These are phyloP conservation scores for Pythium volutum DNA, from an alignment of 352 stramenopile genomes.

Conservation along the genomic window DNA sequence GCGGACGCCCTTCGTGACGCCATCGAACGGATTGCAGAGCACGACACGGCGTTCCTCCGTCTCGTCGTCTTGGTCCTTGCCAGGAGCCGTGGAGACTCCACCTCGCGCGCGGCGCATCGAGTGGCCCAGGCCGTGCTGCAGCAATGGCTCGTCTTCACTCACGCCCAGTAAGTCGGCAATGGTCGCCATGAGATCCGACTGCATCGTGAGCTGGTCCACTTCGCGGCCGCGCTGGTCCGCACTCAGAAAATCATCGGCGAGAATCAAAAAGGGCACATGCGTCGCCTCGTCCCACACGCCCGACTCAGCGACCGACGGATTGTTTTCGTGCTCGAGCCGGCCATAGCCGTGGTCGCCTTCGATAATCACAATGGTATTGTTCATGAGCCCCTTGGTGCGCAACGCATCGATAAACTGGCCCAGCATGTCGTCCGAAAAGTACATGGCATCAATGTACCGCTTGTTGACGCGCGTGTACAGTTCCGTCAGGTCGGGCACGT, in stretches of 20 bases:
- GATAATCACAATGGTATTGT: conserved; percentile 73
- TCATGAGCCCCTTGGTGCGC: conserved; percentile 55
- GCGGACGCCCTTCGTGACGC: conserved; percentile 58
- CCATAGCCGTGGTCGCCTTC: conserved; percentile 67
- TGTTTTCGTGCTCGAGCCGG: conserved; percentile 65
- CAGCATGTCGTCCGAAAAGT: conserved; percentile 67
- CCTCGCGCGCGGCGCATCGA: conserved; percentile 60
- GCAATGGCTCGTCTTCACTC: conserved; percentile 40
- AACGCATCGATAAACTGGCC: conserved; percentile 52
- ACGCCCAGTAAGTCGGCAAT: conserved; percentile 65
- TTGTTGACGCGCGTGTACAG: conserved; percentile 68
- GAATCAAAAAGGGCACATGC: conserved; percentile 58
- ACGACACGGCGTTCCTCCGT: conserved; percentile 42
- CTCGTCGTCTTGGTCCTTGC: conserved; percentile 14
- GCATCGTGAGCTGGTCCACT: conserved; percentile 62
- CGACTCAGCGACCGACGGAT: conserved; percentile 59
- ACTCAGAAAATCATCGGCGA: conserved; percentile 60
- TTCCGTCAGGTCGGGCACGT: conserved; percentile 40
- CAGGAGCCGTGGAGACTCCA: background rate
- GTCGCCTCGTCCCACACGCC: conserved; percentile 62
- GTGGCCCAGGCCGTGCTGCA: conserved; percentile 65
- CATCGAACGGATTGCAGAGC: conserved; percentile 71
- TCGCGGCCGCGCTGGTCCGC: conserved; percentile 40
- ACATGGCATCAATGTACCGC: conserved; percentile 67
- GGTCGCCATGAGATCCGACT: conserved; percentile 71